Evolutionary conservation across 2,329 filamentous ascomycete genomes (phyloP).

Genomic region (Herpomyces periplanetae): DNA sequence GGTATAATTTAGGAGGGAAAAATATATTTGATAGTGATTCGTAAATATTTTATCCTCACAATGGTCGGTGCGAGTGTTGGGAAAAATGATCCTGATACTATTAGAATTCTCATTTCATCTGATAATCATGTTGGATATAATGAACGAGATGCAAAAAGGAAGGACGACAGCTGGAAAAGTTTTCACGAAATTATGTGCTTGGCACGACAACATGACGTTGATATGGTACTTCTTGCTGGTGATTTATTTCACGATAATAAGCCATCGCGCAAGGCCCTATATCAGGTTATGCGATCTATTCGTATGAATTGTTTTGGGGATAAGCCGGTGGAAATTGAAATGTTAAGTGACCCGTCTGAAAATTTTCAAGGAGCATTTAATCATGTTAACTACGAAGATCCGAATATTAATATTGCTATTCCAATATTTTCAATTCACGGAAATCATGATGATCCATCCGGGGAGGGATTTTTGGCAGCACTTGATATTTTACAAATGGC

Average conservation of each 20-base stretch:
- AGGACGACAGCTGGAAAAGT: conserved; percentile 77
- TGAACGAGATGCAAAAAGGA: conserved; percentile 68
- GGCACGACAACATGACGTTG: conserved; percentile 54
- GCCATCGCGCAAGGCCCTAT: conserved; percentile 73
- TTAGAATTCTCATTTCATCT: conserved; percentile 67
- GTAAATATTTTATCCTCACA: too few relatives aligned
- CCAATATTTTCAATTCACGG: conserved; percentile 95
- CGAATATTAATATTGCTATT: conserved; percentile 83
- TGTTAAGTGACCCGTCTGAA: conserved; percentile 64
- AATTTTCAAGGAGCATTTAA: conserved; percentile 65
- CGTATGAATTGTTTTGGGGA: conserved; percentile 76
- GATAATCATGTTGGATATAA: conserved; percentile 95
- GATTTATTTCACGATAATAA: conserved; percentile 97
- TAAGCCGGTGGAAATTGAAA: conserved; percentile 76
- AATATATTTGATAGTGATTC: too few relatives aligned
- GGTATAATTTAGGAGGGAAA: too few relatives aligned
- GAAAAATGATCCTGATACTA: conserved; percentile 46
- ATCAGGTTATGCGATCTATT: conserved; percentile 78
- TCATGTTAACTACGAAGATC: conserved; percentile 88
- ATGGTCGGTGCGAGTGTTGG: too few relatives aligned
- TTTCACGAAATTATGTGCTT: conserved; percentile 85
- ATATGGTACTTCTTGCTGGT: conserved; percentile 81
- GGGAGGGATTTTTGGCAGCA: conserved; percentile 63
- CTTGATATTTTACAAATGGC: conserved; percentile 66
- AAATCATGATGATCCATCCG: conserved; percentile 93